Conservation (phyloP, 192 early-diverging fungal species). For the Linnemannia elongata region DNA sequence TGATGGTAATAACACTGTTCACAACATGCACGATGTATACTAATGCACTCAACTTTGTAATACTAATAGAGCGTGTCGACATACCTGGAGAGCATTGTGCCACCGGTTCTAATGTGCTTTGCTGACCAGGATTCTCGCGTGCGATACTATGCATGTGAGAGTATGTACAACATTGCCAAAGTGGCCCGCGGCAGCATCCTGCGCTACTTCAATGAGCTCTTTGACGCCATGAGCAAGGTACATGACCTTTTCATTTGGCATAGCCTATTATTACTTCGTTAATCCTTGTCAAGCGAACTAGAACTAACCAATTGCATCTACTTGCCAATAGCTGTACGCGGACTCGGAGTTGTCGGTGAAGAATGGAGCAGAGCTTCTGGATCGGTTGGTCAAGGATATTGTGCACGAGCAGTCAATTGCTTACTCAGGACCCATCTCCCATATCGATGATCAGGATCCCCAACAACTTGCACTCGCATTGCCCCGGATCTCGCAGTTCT, state of each 20-base stretch:
- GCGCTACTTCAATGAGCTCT: constrained; percentile 95
- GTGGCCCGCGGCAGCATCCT: constrained; percentile 92
- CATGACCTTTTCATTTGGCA: not conserved
- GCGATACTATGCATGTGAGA: constrained; percentile 98
- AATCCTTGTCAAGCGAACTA: too few species aligned
- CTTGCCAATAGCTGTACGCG: constrained; percentile 74
- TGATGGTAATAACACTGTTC: not conserved
- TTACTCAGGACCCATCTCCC: constrained; percentile 61
- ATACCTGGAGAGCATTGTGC: constrained; percentile 86
- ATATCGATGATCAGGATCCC: constrained; percentile 55
- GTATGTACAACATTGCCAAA: constrained; percentile 98
- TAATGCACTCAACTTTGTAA: constrained; percentile 13
- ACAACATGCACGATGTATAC: not conserved
- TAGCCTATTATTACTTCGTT: not conserved
- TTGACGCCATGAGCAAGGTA: constrained; percentile 96
- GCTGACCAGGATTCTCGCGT: constrained; percentile 92
- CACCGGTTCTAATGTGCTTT: constrained; percentile 95
- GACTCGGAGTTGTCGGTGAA: constrained; percentile 94
- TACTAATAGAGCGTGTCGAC: constrained; percentile 63
- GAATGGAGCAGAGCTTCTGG: constrained; percentile 93
- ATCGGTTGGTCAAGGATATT: constrained; percentile 97
- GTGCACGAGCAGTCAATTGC: constrained; percentile 91
- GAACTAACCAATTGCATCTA: not conserved
- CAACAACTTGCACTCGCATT: constrained; percentile 61
- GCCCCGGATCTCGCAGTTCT: constrained; percentile 82